Base-by-base conservation (phyloP, 768 basidiomycete genomes). In the Kwoniella sp. region DNA sequence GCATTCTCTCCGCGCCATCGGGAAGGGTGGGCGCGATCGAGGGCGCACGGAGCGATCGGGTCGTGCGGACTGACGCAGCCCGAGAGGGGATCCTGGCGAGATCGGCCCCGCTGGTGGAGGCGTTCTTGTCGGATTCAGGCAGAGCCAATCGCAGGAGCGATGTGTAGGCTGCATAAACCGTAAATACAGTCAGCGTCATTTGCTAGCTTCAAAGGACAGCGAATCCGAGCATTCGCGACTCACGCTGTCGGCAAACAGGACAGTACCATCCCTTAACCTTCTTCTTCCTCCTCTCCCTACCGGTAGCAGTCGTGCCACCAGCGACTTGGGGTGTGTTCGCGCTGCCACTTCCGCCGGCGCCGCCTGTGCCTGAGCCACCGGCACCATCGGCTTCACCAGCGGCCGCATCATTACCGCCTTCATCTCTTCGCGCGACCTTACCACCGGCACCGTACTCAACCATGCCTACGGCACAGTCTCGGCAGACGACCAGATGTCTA, bases 231-330 rank as follows among this genome's bases (percentile, higher is more conserved):
- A n/a, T n/a, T n/a, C n/a, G n/a, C 7, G 4, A 85, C 91, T 80
- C 76, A 93, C 92, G 92, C 85, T 93, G 93, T 70, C 93, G 86
- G 80, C 93, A 95, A 55, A 97, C 91, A 29, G 93, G 93, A 79
- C 93, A 97, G 85, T 90, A 92, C 93, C 93, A 97, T 4, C 93
- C 93, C 82, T 97, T 97, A 0, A 92, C 90, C 83, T 92, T 94
- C 71, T 92, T 85, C 84, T 93, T 94, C 77, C 93, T 84, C 66
- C 82, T 76, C 59, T 92, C 85, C 4, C 85, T 80, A 62, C 84
- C 83, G 17, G 81, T 30, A 7, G 74, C 71, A n/a, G 70, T 79
- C 37, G 77, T 79, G 1, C 71, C 72, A 22, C 68, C 82, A 13
- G 75, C 74, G 2, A 79, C 70, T n/a, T 78, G 69, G 13, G 75